A percentile compares a stretch with the other conserved stretches of the same genome.
Evolutionary conservation across 371 early-diverging fungal species (phyloP).

Genomic region (Mucor mucedo): DNA sequence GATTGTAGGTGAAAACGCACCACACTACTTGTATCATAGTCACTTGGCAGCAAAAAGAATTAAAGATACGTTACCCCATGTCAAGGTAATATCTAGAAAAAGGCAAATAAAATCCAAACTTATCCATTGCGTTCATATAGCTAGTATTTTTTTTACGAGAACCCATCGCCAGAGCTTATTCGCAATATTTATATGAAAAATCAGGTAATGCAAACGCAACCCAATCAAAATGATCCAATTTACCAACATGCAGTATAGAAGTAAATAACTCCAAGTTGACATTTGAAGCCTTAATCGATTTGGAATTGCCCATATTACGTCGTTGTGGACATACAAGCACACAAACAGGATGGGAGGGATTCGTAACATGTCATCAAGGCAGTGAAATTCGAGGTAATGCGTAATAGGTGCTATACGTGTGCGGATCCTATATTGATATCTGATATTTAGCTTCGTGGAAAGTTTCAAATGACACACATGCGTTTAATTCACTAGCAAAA

Average conservation of each 20-base stretch:
- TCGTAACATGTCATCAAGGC: conserved; percentile 45
- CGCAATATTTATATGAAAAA: conserved; percentile 47
- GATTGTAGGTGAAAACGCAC: conserved; percentile 48
- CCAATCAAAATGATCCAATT: not conserved
- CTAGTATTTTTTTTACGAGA: conserved; percentile 61
- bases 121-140: conserved; percentile 17
- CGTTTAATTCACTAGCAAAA: conserved; percentile 40
- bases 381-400: conserved; percentile 40
- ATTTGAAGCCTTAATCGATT: conserved; percentile 42
- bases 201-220: conserved; percentile 18
- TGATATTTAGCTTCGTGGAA: conserved; percentile 24
- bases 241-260: not conserved
- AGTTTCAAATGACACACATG: conserved; percentile 22
- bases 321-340: conserved; percentile 48
- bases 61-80: conserved; percentile 43
- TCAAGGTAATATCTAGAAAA: conserved; percentile 31
- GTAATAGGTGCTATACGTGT: not conserved
- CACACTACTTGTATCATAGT: conserved; percentile 46
- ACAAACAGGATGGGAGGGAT: conserved; percentile 49
- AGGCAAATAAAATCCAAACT: too few relatives aligned
- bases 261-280: conserved; percentile 20
- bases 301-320: conserved; percentile 44
- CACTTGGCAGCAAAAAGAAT: conserved; percentile 43
- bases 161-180: conserved; percentile 62
- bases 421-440: not conserved